These are phyloP conservation scores for Populus deltoides DNA, from an alignment of 345 rosid genomes.

Conservation along the genomic window DNA sequence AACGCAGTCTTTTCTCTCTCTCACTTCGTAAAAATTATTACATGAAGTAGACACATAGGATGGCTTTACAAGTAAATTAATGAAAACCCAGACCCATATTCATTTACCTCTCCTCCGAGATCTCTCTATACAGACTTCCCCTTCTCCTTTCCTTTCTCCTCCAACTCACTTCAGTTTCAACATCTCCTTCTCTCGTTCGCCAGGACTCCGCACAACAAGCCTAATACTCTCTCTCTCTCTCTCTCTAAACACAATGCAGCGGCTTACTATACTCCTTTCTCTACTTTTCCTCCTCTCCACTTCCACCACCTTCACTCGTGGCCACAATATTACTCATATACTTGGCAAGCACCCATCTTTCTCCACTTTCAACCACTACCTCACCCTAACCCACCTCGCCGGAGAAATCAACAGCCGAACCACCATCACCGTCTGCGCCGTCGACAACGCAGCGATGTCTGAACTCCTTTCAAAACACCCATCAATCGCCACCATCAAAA, in stretches of 20 bases:
- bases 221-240: not conserved
- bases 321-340: conserved; percentile 75
- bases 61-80: conserved; percentile 23
- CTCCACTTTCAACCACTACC: conserved; percentile 88
- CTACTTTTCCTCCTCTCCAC: conserved; percentile 30
- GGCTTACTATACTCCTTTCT: not conserved
- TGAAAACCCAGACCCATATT: conserved; percentile 10
- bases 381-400: conserved; percentile 77
- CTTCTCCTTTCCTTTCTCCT: not conserved
- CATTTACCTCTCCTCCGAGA: not conserved
- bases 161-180: not conserved
- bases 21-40: not conserved
- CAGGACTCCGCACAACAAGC: too few relatives aligned
- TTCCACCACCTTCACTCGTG: conserved; percentile 31
- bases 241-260: conserved; percentile 31
- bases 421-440: conserved; percentile 84
- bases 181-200: too few relatives aligned
- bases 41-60: not conserved
- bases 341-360: conserved; percentile 63
- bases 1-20: not conserved
- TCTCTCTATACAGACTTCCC: not conserved
- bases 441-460: conserved; percentile 79
- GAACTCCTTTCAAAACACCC: conserved; percentile 56
- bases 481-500: conserved; percentile 63
- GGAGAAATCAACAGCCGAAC: conserved; percentile 74